Evolutionary conservation across 805 yeast species (phyloP), one percentile per base, ranked within the genome.

Genomic region (Naumovozyma dairenensis): DNA sequence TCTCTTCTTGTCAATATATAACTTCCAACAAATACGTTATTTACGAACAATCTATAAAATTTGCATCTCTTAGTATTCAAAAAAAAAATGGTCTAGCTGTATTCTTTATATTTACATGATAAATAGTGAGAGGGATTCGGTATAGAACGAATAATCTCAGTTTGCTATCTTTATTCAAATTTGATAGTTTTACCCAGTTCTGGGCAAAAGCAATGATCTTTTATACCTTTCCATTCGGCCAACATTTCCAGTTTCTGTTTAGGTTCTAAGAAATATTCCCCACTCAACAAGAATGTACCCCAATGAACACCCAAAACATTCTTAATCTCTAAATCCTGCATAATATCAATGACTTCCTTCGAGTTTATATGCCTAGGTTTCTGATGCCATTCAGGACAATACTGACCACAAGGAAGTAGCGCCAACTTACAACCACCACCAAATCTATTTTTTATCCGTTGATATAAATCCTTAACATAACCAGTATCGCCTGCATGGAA

Each of bases 401-500:
- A 89, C 39, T 94, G 96, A 0, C 97, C 97, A 41, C 93, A 85
- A 0, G 97, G 97, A 12, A 89, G 59, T 57, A 89, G 66, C 0
- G 87, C 83, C 19, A 87, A 61, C 36, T 59, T 60, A 6, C 74
- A 69, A 1, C 77, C 75, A 2, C 48, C 32, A 1, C 93, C 93
- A 50, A 67, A 79, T 19, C 65, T 70, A 25, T 67, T 57, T 2
- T 78, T 73, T 18, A 89, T 79, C n/a, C 73, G 63, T 10, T 65
- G 60, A 56, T 83, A 87, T 31, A 89, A 57, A 20, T 75, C 94
- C 21, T 67, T 48, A n/a, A 78, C 75, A 53, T 83, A 89, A 0
- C 97, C 97, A 0, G 96, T 84, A 51, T 89, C 97, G 8, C 97
- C 97, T 13, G 89, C 94, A 56, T 89, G 97, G 64, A 77, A 89